Conservation (phyloP, 1,139 yeast species). For the Sporopachydermia cereana region DNA sequence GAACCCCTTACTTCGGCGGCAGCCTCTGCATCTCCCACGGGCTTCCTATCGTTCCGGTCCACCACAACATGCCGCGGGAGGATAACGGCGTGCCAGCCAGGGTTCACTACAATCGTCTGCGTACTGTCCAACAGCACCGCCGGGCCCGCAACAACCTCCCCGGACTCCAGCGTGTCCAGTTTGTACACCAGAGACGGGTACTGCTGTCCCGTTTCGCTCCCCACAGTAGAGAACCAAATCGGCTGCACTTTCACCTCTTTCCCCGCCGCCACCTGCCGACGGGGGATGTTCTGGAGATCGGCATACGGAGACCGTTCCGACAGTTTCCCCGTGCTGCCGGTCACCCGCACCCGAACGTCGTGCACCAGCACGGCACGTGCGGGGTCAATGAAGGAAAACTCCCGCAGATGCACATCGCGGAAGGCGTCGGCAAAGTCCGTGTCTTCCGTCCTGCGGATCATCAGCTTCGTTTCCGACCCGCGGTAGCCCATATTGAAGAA, state of each 20-base stretch:
- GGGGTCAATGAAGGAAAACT: constrained; percentile 53
- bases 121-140: constrained; percentile 78
- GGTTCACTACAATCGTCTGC: constrained; percentile 76
- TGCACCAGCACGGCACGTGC: constrained; percentile 61
- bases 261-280: neutral
- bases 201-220: constrained; percentile 32
- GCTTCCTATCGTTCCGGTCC: too few relatives aligned
- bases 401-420: constrained; percentile 42
- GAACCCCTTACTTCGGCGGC: too few relatives aligned
- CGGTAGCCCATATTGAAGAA: constrained; percentile 70
- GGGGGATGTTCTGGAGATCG: too few relatives aligned
- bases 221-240: constrained; percentile 20
- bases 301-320: neutral
- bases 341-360: constrained; percentile 66
- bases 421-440: constrained; percentile 30
- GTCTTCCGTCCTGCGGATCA: constrained; percentile 35
- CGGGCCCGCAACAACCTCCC: constrained; percentile 56
- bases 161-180: constrained; percentile 39
- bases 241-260: neutral
- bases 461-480: constrained; percentile 80
- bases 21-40: constrained; percentile 9
- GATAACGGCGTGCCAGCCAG: constrained; percentile 26
- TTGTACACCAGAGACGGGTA: constrained; percentile 38
- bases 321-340: constrained; percentile 14
- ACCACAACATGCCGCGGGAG: constrained; percentile 50